Evolutionary conservation across 2,329 filamentous ascomycete species (phyloP), one percentile per base, ranked within the genome.

Genomic region (Epichloe hybrida): DNA sequence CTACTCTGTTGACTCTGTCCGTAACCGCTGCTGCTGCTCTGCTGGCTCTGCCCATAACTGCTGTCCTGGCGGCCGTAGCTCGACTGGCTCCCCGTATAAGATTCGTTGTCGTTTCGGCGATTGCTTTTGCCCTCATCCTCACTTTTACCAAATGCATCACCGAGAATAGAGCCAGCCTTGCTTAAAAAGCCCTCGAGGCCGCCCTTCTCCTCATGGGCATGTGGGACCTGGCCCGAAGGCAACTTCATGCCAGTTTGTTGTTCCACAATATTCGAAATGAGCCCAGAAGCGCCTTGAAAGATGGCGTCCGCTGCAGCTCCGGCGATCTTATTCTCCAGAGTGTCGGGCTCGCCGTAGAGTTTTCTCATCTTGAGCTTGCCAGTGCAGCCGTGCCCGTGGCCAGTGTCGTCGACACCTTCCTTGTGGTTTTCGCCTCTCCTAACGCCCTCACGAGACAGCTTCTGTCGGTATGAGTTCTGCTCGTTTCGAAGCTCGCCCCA

Each of bases 401-500:
- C 90, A 49, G 79, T 83, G 66, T 96, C 89, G 15, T 88, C 70
- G 11, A 91, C 84, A 31, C 87, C 88, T 59, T 88, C 82, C 66
- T 88, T 91, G 70, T 96, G 90, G 67, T 96, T 96, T 54, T 83
- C 75, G 15, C 86, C 86, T 45, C 79, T 73, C 64, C 81, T 65
- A 47, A 96, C 88, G 52, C 91, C 90, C 0, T 84, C 74, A 17
- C 88, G 82, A 59, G 83, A 87, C 44, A 96, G 76, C 68, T 89
- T 85, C 48, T 75, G 68, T 50, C 88, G 83, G 55, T 93, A 80
- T 36, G 80, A 78, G 13, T 86, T 72, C 52, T 81, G 80, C 34
- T 69, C 64, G 5, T 83, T 76, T 48, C 71, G 71, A 69, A 88
- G 80, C 50, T 77, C 71, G 40, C 71, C 65, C 90, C 90, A 96